A percentile compares a stretch with the other conserved stretches of the same genome.
Evolutionary conservation across 1,284 basidiomycete species (phyloP).

Genomic region (Trametes polyzona): DNA sequence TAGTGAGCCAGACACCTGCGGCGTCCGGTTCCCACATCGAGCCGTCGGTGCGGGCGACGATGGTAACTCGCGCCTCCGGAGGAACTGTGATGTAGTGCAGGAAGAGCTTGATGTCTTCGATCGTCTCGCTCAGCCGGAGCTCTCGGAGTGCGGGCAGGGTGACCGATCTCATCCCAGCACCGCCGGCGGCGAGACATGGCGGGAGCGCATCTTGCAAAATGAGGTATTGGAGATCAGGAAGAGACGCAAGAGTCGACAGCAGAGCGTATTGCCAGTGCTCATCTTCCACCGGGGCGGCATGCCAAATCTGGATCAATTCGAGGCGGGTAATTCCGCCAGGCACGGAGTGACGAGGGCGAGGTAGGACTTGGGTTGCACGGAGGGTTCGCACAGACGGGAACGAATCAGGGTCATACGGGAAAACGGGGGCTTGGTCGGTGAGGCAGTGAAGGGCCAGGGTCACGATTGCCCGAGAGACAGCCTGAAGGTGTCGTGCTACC

Average conservation of each 20-base stretch:
- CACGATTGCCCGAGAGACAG: neutral
- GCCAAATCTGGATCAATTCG: conserved; percentile 1
- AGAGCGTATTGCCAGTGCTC: neutral
- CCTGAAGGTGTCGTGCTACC: neutral
- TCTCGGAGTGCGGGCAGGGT: neutral
- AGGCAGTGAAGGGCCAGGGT: neutral
- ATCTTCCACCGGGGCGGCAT: neutral
- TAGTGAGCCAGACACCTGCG: neutral
- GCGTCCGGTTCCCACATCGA: conserved; percentile 7
- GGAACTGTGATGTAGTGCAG: conserved; percentile 1
- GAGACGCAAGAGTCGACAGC: neutral
- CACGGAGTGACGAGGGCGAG: neutral
- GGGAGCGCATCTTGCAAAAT: conserved; percentile 3
- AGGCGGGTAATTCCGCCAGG: neutral
- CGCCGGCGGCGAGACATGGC: neutral
- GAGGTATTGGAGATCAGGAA: neutral
- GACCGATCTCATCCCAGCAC: neutral
- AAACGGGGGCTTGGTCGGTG: neutral
- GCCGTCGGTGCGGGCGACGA: conserved; percentile 2
- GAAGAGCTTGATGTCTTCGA: conserved; percentile 10
- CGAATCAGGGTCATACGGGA: neutral
- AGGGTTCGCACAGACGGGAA: neutral
- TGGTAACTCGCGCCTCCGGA: neutral
- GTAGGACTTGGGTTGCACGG: conserved; percentile 1
- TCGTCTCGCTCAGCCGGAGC: conserved; percentile 3